A percentile compares a stretch with the other conserved stretches of the same genome.
phyloP scores from a whole-genome alignment of 352 stramenopile species.

The Globisporangium heterothallicum region DNA sequence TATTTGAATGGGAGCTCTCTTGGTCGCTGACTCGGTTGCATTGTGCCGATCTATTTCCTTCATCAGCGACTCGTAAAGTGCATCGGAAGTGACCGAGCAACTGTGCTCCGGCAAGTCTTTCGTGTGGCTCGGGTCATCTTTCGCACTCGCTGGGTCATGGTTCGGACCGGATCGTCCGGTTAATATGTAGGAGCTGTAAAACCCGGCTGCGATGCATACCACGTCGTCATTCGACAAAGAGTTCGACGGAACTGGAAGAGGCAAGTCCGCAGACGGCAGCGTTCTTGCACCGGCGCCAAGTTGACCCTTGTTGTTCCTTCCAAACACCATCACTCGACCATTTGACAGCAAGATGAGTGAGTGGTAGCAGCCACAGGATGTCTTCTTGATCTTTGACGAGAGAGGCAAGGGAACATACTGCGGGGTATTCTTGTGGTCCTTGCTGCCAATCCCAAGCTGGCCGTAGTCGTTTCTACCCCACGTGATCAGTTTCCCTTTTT shows the following conservation, averaged over 20 bases:
- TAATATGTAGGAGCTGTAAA: conserved; percentile 88
- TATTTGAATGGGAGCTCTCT: conserved; percentile 30
- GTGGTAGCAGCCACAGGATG: conserved; percentile 84
- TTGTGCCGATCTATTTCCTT: conserved; percentile 76
- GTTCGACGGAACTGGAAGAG: conserved; percentile 69
- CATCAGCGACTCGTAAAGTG: conserved; percentile 82
- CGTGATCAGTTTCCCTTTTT: conserved; percentile 81
- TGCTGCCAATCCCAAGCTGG: conserved; percentile 82
- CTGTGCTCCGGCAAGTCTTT: conserved; percentile 64
- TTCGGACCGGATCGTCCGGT: conserved; percentile 57
- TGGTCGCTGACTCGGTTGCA: conserved; percentile 3
- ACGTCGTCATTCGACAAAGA: conserved; percentile 79
- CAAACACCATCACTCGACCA: conserved; percentile 82
- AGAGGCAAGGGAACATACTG: conserved; percentile 77
- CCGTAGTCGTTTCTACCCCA: conserved; percentile 87
- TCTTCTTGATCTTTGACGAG: conserved; percentile 68
- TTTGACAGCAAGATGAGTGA: conserved; percentile 73
- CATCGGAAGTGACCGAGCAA: conserved; percentile 54
- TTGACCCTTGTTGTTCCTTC: conserved; percentile 86
- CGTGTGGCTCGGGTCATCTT: conserved; percentile 34
- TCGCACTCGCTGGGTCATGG: conserved; percentile 19
- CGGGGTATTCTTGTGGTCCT: conserved; percentile 80
- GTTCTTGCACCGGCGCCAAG: conserved; percentile 71
- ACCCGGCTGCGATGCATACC: conserved; percentile 71
- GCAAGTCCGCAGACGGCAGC: conserved; percentile 73